Conservation (phyloP, 2,329 filamentous ascomycete species). For the Colletotrichum scovillei region DNA sequence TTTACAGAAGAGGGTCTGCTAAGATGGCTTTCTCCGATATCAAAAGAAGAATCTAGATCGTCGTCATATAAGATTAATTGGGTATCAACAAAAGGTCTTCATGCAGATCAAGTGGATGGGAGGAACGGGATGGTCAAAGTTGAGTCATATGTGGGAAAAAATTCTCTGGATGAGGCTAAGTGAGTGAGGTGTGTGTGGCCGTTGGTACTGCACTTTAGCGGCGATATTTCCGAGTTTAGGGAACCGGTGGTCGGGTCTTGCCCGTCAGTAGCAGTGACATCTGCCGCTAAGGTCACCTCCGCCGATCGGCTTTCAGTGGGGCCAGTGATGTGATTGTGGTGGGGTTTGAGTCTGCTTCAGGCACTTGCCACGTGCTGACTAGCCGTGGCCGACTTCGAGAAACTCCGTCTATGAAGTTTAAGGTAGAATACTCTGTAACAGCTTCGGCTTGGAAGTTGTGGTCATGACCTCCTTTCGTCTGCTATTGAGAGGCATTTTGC, state of each 20-base stretch:
- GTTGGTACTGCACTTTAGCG: slow-evolving; percentile 5
- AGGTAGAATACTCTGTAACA: not conserved
- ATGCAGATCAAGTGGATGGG: slow-evolving; percentile 17
- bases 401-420: not conserved
- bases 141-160: slow-evolving; percentile 34
- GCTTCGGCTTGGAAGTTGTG: not conserved
- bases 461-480: not conserved
- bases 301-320: slow-evolving; percentile 18
- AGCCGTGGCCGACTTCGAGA: no score
- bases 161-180: slow-evolving; percentile 27
- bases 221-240: slow-evolving; percentile 18
- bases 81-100: slow-evolving; percentile 30
- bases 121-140: not conserved
- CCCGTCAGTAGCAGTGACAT: slow-evolving; percentile 5
- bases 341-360: not conserved
- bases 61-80: slow-evolving; percentile 11
- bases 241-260: slow-evolving; percentile 9
- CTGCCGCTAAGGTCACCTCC: slow-evolving; percentile 3
- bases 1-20: slow-evolving; percentile 19
- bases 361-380: slow-evolving; percentile 1
- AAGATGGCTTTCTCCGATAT: slow-evolving; percentile 12
- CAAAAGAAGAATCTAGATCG: slow-evolving; percentile 11
- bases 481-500: not conserved
- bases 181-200: not conserved
- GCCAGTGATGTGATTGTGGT: slow-evolving; percentile 15